Base-by-base conservation (phyloP, 2,329 filamentous ascomycete species). In the Alternaria arborescens region DNA sequence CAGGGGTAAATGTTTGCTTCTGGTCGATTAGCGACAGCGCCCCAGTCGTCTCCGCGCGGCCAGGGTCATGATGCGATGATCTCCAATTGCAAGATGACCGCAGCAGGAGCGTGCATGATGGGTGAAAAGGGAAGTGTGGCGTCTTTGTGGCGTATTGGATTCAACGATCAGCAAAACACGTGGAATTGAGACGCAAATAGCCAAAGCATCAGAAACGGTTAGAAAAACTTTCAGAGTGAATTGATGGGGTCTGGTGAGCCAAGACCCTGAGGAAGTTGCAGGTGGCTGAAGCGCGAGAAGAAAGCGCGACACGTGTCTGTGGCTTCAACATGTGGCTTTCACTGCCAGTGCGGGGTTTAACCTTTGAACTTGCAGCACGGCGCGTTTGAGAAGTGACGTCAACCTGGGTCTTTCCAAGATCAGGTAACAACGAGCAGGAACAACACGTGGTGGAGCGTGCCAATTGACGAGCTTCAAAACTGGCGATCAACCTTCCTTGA, bases 171-270 rank as follows among this genome's bases (percentile, higher is more conserved):
- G 34, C 46, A 32, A 30, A 34, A n/a, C 30, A 36, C 5, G 16
- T 24, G 30, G 8, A 24, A n/a, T 22, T n/a, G 14, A 7, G 18
- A 70, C 68, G 4, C 43, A 71, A 51, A 74, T 67, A n/a, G 22
- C 5, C 14, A 26, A 50, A 36, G 20, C 8, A 50, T 34, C n/a
- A 30, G 14, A 50, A 38, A 12, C 10, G 20, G 46, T 1, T 24
- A 36, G 32, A 7, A 32, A 5, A n/a, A 4, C 6, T 38, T n/a
- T 16, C 20, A 18, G 1, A 36, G 46, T 38, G 8, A 50, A 18
- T 1, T 59, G 61, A 12, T 66, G 59, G 22, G 20, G 26, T 41
- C 60, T 41, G 36, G 30, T 48, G 14, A 34, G 14, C 12, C 14
- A 14, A 38, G 32, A 20, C 24, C 16, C 30, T 5, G 14, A 38